Percentiles rank a stretch among this genome's conserved stretches.
Evolutionary conservation across 345 rosid species (phyloP).

Genomic region (Fremontodendron californicum): DNA sequence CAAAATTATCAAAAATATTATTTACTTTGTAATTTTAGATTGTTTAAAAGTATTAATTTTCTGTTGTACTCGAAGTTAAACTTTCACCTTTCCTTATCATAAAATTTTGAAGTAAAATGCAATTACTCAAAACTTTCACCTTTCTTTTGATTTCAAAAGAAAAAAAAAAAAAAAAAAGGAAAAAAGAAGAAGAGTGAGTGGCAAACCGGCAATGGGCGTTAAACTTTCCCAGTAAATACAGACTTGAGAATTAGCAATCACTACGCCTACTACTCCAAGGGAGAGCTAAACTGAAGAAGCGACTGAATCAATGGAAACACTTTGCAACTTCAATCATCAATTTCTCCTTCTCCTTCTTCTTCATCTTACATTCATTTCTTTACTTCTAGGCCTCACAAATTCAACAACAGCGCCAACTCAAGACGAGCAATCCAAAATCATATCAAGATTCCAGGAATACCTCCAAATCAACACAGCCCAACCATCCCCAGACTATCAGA

Average conservation of each 20-base stretch:
- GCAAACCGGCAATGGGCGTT: too few species aligned
- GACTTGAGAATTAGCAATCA: neutral
- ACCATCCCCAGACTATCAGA: constrained; percentile 63
- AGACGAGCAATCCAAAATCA: constrained; percentile 26
- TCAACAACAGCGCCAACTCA: constrained; percentile 3
- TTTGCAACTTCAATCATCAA: neutral
- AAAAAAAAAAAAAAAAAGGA: too few species aligned
- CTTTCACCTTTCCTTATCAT: too few species aligned
- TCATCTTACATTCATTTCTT: neutral
- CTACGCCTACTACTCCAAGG: neutral
- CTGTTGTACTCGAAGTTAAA: too few species aligned
- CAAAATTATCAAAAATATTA: too few species aligned
- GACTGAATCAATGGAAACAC: neutral
- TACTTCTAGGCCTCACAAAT: constrained; percentile 5
- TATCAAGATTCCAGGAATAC: constrained; percentile 77
- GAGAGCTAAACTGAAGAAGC: neutral
- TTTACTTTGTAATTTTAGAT: too few species aligned
- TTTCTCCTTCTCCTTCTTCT: constrained; percentile 4
- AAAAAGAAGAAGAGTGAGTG: too few species aligned
- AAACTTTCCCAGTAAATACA: neutral
- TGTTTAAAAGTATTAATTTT: too few species aligned
- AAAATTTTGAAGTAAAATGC: too few species aligned
- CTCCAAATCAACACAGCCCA: constrained; percentile 91
- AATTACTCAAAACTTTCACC: too few species aligned
- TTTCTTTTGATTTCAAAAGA: too few species aligned